phyloP scores from a whole-genome alignment of 2,329 filamentous ascomycete genomes.

The Cladosporium colombiae region DNA sequence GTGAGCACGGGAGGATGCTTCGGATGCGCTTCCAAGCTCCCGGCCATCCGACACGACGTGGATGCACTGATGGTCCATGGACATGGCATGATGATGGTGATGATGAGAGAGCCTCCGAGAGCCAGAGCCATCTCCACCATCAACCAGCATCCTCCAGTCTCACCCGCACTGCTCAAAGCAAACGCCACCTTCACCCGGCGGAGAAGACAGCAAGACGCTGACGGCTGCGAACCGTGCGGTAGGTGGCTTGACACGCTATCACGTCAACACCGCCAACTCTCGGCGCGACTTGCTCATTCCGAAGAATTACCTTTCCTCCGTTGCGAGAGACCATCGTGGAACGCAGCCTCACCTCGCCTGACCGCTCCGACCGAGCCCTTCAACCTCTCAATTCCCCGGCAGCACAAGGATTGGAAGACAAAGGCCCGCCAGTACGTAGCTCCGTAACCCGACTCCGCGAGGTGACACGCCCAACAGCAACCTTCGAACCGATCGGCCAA shows the following conservation, averaged over 20 bases:
- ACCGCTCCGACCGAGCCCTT: background rate
- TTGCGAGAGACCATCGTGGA: background rate
- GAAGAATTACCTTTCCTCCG: slow-evolving; percentile 5
- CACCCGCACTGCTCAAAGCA: background rate
- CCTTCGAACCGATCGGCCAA: background rate
- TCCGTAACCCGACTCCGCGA: background rate
- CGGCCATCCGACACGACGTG: background rate
- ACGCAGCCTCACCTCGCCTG: background rate
- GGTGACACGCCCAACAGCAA: background rate
- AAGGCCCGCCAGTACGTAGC: background rate
- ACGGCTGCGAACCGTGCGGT: background rate
- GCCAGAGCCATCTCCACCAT: background rate
- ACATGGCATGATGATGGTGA: background rate
- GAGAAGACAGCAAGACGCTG: background rate
- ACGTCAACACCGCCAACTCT: slow-evolving; percentile 11
- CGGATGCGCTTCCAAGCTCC: background rate
- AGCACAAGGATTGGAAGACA: background rate
- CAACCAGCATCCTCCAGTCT: background rate
- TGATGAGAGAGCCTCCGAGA: background rate
- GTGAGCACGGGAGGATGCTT: background rate
- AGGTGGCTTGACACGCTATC: background rate
- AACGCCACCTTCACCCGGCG: slow-evolving; percentile 2
- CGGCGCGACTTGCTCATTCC: slow-evolving; percentile 8
- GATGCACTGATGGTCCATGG: no score
- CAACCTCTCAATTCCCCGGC: background rate